Base-by-base conservation (phyloP, 306 rosid genomes). In the Lotus japonicus region DNA sequence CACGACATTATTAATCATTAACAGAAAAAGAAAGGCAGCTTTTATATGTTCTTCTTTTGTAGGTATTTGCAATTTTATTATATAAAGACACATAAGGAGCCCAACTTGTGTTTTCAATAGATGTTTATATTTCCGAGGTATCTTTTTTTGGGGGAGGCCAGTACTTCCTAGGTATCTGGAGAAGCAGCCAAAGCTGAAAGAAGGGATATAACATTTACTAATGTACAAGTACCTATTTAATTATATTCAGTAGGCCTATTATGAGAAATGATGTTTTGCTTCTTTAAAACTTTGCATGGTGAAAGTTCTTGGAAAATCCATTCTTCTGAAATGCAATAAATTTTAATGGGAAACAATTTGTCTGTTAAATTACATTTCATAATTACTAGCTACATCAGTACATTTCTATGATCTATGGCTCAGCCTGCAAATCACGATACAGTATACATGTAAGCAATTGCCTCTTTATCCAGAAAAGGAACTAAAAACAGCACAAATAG, bases 141-240 rank as follows among this genome's bases (percentile, higher is more conserved):
- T 26, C 45, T 7, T 12, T 61, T 57, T 39, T 51, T 7, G 36
- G 36, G 36, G 36, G 36, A 9, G 13, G 16, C 36, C 54, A 45
- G 38, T 56, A 62, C 38, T 49, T 42, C 64, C 54, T 19, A 41
- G 39, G 77, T 36, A 68, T 26, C 42, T 51, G 45, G 51, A 57
- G 75, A 62, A 57, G 80, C 31, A 63, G n/a, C 53, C 50, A 58
- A 51, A 68, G 36, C 66, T 56, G 63, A 71, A 56, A 54, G 41
- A 41, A 63, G 54, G 36, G 70, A 38, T 3, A 48, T 14, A 39
- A 15, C 49, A 61, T 61, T 58, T 71, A 64, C 4, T 33, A 39
- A 61, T 61, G 58, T 66, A 58, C 26, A 66, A 41, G 46, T 67
- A 60, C 23, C 41, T 52, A 15, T 13, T 14, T 18, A 49, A 41